Conservation (phyloP, 257 asterid species). For the Solanum gandarillasii region DNA sequence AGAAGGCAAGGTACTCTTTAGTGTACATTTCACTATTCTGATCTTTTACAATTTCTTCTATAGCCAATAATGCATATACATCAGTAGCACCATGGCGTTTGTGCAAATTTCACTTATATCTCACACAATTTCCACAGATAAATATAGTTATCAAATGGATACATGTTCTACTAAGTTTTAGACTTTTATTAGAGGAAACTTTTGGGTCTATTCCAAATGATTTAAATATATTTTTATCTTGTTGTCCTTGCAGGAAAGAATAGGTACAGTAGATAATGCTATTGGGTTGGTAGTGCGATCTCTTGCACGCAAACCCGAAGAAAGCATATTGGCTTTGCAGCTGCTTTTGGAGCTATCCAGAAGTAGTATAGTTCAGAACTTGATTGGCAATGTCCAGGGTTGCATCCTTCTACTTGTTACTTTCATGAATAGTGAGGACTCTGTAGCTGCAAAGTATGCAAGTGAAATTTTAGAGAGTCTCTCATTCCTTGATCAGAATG, state of each 20-base stretch:
- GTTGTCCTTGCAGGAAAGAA: conserved; percentile 21
- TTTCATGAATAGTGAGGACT: conserved; percentile 26
- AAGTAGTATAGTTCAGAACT: conserved; percentile 8
- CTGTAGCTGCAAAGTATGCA: conserved; percentile 23
- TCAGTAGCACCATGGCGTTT: background rate
- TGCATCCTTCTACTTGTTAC: conserved; percentile 38
- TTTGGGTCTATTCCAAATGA: background rate
- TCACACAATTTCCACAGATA: background rate
- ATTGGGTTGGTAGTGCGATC: conserved; percentile 28
- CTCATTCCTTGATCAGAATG: conserved; percentile 26
- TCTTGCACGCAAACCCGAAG: conserved; percentile 37
- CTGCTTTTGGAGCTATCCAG: conserved; percentile 32
- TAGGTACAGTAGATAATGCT: conserved; percentile 18
- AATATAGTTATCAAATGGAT: background rate
- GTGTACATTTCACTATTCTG: background rate
- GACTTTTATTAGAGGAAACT: background rate
- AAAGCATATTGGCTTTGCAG: conserved; percentile 28
- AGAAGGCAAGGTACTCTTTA: conserved; percentile 21
- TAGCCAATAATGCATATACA: background rate
- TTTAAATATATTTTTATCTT: background rate
- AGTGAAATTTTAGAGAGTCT: conserved; percentile 22
- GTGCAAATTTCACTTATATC: background rate
- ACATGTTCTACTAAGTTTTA: background rate
- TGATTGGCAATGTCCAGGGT: conserved; percentile 32
- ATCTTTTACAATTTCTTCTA: background rate